Base-by-base conservation (phyloP, 208 protist species). In the Leishmania lainsoni region DNA sequence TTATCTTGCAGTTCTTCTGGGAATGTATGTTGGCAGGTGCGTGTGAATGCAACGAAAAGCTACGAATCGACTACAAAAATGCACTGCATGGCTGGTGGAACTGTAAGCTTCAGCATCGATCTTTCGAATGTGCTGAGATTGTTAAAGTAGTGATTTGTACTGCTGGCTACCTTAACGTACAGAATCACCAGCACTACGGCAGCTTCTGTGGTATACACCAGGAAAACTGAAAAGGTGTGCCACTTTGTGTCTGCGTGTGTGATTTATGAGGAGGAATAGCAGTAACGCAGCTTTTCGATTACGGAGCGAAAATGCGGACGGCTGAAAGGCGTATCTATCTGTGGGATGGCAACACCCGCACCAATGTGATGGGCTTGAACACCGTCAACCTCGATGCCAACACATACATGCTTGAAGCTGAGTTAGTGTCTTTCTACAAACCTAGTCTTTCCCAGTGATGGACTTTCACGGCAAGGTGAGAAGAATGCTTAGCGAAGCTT, bases 141-240 rank as follows among this genome's bases (percentile, higher is more conserved):
- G 72, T 16, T 90, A 3, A 94, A 89, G 75, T 52, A 96, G 26
- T 95, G 91, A 65, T 89, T 96, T 70, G 86, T 87, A 17, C 80
- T 94, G 5, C 56, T 91, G 17, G 89, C 85, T 5, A 81, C 79
- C 0, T 68, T 81, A 10, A 80, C 74, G 2, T 88, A 93, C 56
- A 76, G 82, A 20, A 72, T 90, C 17, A 68, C 35, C 29, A 35
- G 59, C 26, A 78, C 89, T 5, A 48, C 29, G n/a, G 83, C 82
- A 39, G 68, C 85, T 5, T 75, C 80, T 29, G 85, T 79, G 0
- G 35, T 39, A 39, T 39, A 39, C 12, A 39, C 78, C 3, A 91
- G 84, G 75, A 91, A 90, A 63, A 82, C 76, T 22, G 87, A 94
- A 4, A 86, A 94, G 35, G 80, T 79, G 22, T 72, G 73, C 1